Percentiles rank a stretch among this genome's conserved stretches.
These are phyloP conservation scores for Gracilaria gracilis DNA, from an alignment of 23 red algal genomes.

Conservation along the genomic window DNA sequence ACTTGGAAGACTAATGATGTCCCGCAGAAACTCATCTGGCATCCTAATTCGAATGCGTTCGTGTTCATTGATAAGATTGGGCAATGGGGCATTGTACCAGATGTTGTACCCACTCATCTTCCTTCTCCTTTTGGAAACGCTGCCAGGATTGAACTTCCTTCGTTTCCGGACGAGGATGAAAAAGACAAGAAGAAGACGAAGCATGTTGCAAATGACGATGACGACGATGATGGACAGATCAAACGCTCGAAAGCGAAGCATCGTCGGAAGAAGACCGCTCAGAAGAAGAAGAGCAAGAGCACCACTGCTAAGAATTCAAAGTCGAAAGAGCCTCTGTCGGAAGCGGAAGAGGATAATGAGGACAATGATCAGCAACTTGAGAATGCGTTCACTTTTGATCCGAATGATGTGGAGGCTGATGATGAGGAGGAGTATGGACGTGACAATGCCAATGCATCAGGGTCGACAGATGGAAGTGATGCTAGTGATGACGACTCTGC, in stretches of 20 bases:
- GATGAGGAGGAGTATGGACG: slow-evolving; percentile 52
- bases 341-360: slow-evolving; percentile 37
- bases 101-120: slow-evolving; percentile 65
- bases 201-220: slow-evolving; percentile 27
- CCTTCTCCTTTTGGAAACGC: background rate
- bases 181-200: slow-evolving; percentile 30
- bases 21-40: slow-evolving; percentile 64
- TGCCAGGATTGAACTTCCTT: slow-evolving; percentile 22
- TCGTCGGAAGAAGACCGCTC: slow-evolving; percentile 8
- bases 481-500: slow-evolving; percentile 33
- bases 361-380: slow-evolving; percentile 48
- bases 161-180: slow-evolving; percentile 27
- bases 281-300: slow-evolving; percentile 30
- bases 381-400: slow-evolving; percentile 57
- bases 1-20: slow-evolving; percentile 55
- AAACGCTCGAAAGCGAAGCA: slow-evolving; percentile 34
- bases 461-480: background rate
- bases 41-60: slow-evolving; percentile 56
- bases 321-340: slow-evolving; percentile 24
- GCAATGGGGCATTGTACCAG: slow-evolving; percentile 70
- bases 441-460: background rate
- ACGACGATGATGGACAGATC: slow-evolving; percentile 35
- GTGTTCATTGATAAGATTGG: slow-evolving; percentile 66
- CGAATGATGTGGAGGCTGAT: slow-evolving; percentile 66
- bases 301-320: background rate